Conservation (phyloP, 2,329 filamentous ascomycete species). For the Microcyclosporella mali region DNA sequence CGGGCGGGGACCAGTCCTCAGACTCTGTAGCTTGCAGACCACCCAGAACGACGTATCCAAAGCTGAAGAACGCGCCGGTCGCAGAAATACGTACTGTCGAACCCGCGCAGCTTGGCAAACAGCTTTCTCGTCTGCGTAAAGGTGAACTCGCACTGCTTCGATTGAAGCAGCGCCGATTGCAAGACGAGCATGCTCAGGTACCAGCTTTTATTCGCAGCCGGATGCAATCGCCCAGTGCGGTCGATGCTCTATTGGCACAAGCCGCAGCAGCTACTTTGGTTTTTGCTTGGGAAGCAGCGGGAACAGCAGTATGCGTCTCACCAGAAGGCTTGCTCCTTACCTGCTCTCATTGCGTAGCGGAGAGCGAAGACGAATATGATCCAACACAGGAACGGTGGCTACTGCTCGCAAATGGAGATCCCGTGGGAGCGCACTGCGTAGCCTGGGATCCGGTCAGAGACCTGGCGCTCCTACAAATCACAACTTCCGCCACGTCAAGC, state of each 20-base stretch:
- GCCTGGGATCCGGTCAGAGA: conserved; percentile 42
- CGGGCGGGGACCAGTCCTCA: too few relatives aligned
- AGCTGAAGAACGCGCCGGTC: too few relatives aligned
- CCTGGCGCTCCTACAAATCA: conserved; percentile 43
- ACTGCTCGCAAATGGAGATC: conserved; percentile 38
- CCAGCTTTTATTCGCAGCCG: conserved; percentile 1
- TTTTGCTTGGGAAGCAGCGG: conserved; percentile 46
- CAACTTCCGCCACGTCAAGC: conserved; percentile 13
- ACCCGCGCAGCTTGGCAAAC: too few relatives aligned
- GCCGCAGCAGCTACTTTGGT: conserved; percentile 33
- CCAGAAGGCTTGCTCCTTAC: conserved; percentile 43
- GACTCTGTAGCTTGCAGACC: too few relatives aligned
- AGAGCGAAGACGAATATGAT: conserved; percentile 34
- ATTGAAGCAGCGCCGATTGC: conserved; percentile 11
- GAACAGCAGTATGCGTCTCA: conserved; percentile 47
- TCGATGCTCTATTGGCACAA: conserved; percentile 1
- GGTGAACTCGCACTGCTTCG: conserved; percentile 1
- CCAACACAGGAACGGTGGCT: conserved; percentile 33
- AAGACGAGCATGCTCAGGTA: conserved; percentile 8
- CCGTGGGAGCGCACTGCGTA: conserved; percentile 36
- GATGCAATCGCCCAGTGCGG: background rate
- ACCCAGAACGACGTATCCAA: too few relatives aligned
- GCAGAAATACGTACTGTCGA: too few relatives aligned
- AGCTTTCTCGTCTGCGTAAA: background rate
- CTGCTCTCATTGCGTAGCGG: conserved; percentile 48